phyloP scores from a whole-genome alignment of 1,284 basidiomycete genomes.

The Peniophora sp. region DNA sequence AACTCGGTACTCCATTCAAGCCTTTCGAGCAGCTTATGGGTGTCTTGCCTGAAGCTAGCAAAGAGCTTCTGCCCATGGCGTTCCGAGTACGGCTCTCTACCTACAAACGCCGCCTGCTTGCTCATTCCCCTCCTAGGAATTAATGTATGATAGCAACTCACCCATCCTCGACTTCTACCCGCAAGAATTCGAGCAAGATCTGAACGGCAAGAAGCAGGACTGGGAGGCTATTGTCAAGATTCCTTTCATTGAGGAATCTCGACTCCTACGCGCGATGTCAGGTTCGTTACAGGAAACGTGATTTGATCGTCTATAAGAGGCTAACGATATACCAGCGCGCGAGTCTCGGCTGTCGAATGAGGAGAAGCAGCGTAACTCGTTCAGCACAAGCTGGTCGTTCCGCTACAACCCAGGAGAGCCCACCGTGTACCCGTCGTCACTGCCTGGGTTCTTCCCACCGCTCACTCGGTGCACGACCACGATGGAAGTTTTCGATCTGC shows the following conservation, averaged over 20 bases:
- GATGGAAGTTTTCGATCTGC: conserved; percentile 80
- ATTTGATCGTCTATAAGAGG: neutral
- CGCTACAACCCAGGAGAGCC: conserved; percentile 59
- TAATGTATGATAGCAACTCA: conserved; percentile 85
- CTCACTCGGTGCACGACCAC: conserved; percentile 77
- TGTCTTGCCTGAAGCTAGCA: conserved; percentile 87
- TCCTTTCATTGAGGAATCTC: conserved; percentile 88
- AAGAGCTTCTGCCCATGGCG: conserved; percentile 79
- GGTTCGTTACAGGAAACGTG: conserved; percentile 32
- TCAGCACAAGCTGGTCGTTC: conserved; percentile 79
- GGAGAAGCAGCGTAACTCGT: conserved; percentile 73
- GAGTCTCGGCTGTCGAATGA: conserved; percentile 74
- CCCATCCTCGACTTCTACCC: conserved; percentile 97
- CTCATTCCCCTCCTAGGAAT: conserved; percentile 43
- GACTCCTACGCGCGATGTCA: conserved; percentile 78
- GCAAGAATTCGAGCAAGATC: conserved; percentile 80
- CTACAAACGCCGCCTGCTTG: conserved; percentile 1
- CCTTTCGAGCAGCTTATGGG: conserved; percentile 99
- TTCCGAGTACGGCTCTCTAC: conserved; percentile 54
- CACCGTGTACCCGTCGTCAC: conserved; percentile 78
- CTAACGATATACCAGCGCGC: conserved; percentile 37
- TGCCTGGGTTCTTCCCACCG: conserved; percentile 93
- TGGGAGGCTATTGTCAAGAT: conserved; percentile 99
- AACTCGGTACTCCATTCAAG: conserved; percentile 84
- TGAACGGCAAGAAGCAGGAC: conserved; percentile 97